phyloP scores from a whole-genome alignment of 2,329 filamentous ascomycete genomes.

The Diaporthe citri region DNA sequence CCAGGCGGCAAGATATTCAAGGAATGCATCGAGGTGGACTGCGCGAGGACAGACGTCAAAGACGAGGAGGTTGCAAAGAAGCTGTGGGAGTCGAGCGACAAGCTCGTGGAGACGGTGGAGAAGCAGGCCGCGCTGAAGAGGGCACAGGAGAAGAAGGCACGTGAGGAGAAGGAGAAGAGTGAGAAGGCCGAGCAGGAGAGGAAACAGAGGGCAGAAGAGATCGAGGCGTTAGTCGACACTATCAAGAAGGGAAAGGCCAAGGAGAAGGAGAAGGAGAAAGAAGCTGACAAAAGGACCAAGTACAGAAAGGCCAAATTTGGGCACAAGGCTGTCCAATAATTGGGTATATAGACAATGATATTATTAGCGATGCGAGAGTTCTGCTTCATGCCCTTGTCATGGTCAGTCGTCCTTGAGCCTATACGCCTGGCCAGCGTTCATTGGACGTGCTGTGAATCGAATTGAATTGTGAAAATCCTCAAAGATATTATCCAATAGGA shows the following conservation, averaged over 20 bases:
- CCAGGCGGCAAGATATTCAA: slow-evolving; percentile 82
- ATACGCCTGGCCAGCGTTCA: background rate
- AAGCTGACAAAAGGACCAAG: slow-evolving; percentile 49
- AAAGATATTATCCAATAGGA: background rate
- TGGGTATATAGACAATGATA: slow-evolving; percentile 38
- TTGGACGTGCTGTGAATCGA: too few species aligned
- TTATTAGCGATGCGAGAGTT: background rate
- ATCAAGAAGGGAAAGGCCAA: slow-evolving; percentile 59
- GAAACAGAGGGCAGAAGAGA: slow-evolving; percentile 47
- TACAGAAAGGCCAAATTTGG: slow-evolving; percentile 42
- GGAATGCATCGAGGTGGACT: slow-evolving; percentile 85
- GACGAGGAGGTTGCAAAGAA: slow-evolving; percentile 86
- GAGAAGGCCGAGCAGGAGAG: slow-evolving; percentile 48
- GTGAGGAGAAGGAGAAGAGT: slow-evolving; percentile 51
- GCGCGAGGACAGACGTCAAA: slow-evolving; percentile 78
- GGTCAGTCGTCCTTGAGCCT: background rate
- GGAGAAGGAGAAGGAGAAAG: slow-evolving; percentile 47
- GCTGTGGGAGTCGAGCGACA: slow-evolving; percentile 91
- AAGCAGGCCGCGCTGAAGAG: slow-evolving; percentile 78
- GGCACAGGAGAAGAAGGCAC: slow-evolving; percentile 54
- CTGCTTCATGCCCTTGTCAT: background rate
- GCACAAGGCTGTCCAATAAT: slow-evolving; percentile 37
- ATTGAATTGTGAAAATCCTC: background rate
- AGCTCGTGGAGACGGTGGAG: slow-evolving; percentile 84
- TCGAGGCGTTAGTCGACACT: slow-evolving; percentile 56